Conservation (phyloP, 1,284 basidiomycete genomes). For the Irpex rosettiformis region DNA sequence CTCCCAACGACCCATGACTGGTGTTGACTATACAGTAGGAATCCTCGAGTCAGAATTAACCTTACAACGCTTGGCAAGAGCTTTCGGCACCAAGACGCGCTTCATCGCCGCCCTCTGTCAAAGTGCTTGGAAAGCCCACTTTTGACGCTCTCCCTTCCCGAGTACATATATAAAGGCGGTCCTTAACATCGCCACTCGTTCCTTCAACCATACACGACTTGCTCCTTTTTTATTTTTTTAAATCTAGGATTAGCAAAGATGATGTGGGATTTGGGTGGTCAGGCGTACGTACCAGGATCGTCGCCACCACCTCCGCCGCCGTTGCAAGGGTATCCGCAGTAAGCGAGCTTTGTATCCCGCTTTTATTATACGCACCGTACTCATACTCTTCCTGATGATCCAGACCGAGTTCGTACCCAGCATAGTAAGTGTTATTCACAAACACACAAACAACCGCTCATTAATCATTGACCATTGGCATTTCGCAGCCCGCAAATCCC, state of each 20-base stretch:
- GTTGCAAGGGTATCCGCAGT: not conserved
- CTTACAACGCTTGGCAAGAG: not conserved
- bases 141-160: not conserved
- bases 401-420: slow-evolving; percentile 10
- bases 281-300: slow-evolving; percentile 11
- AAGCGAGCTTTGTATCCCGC: no score
- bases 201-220: not conserved
- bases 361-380: no score
- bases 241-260: slow-evolving; percentile 10
- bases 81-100: no score
- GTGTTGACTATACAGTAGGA: no score
- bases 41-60: no score
- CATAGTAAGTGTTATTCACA: slow-evolving; percentile 3
- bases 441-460: not conserved
- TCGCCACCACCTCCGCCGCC: not conserved
- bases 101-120: slow-evolving; percentile 5
- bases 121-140: slow-evolving; percentile 1
- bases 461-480: not conserved
- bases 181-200: slow-evolving; percentile 1
- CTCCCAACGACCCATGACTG: no score
- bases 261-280: slow-evolving; percentile 18
- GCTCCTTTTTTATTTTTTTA: not conserved
- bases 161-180: not conserved
- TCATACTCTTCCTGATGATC: slow-evolving; percentile 3
- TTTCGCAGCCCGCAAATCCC: slow-evolving; percentile 1